Evolutionary conservation across 2,329 filamentous ascomycete genomes (phyloP).

Genomic region (Atkinsonella hypoxylon): DNA sequence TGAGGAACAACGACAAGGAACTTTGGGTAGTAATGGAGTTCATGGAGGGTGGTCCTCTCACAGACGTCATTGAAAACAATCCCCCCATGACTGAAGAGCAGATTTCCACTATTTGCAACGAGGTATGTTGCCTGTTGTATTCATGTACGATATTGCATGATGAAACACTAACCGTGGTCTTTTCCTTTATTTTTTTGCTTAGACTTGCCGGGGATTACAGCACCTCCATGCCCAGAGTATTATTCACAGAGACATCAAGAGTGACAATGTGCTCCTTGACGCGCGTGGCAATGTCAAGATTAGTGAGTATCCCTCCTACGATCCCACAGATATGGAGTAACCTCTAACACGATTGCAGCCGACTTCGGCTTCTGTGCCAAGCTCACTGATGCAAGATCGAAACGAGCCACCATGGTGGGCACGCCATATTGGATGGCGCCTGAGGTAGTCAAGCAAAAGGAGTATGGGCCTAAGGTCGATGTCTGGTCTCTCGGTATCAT

Average conservation of each 20-base stretch:
- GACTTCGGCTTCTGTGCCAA: slow-evolving; percentile 99
- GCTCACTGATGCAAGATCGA: slow-evolving; percentile 90
- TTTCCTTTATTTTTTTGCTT: slow-evolving; percentile 5
- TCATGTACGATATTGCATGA: neutral
- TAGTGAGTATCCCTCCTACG: slow-evolving; percentile 49
- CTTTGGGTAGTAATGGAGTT: slow-evolving; percentile 99
- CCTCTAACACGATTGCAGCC: slow-evolving; percentile 41
- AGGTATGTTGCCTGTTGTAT: slow-evolving; percentile 77
- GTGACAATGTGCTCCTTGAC: slow-evolving; percentile 89
- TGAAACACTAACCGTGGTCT: neutral
- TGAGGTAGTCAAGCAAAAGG: slow-evolving; percentile 98
- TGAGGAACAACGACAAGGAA: slow-evolving; percentile 87
- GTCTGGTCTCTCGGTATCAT: slow-evolving; percentile 99
- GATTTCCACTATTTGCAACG: slow-evolving; percentile 88
- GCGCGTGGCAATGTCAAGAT: slow-evolving; percentile 17
- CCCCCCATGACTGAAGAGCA: slow-evolving; percentile 85
- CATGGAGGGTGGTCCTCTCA: slow-evolving; percentile 96
- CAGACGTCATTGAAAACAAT: slow-evolving; percentile 98
- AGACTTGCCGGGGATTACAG: slow-evolving; percentile 91
- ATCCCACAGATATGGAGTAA: neutral
- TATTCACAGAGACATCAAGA: slow-evolving; percentile 97
- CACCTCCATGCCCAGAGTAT: slow-evolving; percentile 92
- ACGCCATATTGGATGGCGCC: slow-evolving; percentile 99
- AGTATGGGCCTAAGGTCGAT: slow-evolving; percentile 96
- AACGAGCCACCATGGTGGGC: slow-evolving; percentile 97